Percentiles rank a stretch among this genome's conserved stretches.
These are phyloP conservation scores for Hyaloscypha bicolor DNA, from an alignment of 495 filamentous ascomycete genomes.

Conservation along the genomic window DNA sequence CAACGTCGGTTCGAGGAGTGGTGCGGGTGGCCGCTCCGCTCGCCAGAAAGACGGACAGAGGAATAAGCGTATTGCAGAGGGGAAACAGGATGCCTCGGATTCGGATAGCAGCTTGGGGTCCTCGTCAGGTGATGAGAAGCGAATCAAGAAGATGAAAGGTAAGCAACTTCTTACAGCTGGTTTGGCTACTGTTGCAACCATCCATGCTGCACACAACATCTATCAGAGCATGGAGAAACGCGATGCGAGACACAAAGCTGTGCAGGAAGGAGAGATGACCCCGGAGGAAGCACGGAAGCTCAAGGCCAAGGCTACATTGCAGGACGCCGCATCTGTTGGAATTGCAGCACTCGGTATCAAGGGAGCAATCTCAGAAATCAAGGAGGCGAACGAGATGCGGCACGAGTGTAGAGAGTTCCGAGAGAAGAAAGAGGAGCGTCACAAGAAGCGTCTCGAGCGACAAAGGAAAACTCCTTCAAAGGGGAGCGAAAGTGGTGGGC, in stretches of 20 bases:
- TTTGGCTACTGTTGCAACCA: slow-evolving; percentile 83
- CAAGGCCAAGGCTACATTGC: slow-evolving; percentile 71
- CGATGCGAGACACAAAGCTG: slow-evolving; percentile 66
- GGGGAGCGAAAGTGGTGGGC: slow-evolving; percentile 3
- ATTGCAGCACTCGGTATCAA: slow-evolving; percentile 88
- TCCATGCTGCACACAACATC: slow-evolving; percentile 82
- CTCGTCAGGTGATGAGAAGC: slow-evolving; percentile 76
- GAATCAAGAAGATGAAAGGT: slow-evolving; percentile 75
- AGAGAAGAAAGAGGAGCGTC: slow-evolving; percentile 47
- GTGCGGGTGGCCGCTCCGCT: slow-evolving; percentile 29
- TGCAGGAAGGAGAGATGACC: slow-evolving; percentile 74
- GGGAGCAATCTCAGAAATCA: slow-evolving; percentile 68
- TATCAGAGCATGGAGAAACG: slow-evolving; percentile 77
- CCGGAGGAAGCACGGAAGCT: slow-evolving; percentile 73
- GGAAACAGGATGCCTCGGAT: slow-evolving; percentile 39
- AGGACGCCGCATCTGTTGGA: slow-evolving; percentile 77
- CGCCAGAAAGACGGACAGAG: slow-evolving; percentile 34
- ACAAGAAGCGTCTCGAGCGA: slow-evolving; percentile 38
- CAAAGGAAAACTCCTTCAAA: slow-evolving; percentile 8
- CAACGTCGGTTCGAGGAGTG: slow-evolving; percentile 30
- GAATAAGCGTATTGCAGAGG: slow-evolving; percentile 31
- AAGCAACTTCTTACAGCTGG: slow-evolving; percentile 85
- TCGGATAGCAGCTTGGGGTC: slow-evolving; percentile 67
- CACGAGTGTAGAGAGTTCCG: slow-evolving; percentile 55
- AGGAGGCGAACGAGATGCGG: slow-evolving; percentile 53